Base-by-base conservation (phyloP, 2,329 filamentous ascomycete species). In the Beauveria brongniartii region DNA sequence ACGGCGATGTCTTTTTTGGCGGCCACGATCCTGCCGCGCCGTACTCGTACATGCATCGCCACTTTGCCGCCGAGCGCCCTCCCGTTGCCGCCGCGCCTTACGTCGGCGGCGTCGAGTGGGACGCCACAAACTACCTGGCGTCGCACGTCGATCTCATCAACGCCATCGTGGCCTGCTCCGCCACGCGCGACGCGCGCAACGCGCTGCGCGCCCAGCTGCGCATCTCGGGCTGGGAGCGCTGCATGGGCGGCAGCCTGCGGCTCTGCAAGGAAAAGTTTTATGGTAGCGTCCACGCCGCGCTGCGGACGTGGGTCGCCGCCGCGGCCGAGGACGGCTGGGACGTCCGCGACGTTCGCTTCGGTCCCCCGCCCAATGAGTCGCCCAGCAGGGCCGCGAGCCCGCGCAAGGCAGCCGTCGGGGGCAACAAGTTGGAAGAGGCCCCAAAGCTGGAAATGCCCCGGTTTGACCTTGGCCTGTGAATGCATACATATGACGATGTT, bases 251-350 rank as follows among this genome's bases (percentile, higher is more conserved):
- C 24, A 93, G 87, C 62, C 78, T 97, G 64, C 86, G 94, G 5
- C 88, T 93, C 18, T 97, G 93, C 79, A 99, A 97, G 73, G 92
- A 97, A 74, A 97, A 97, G 73, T 96, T 97, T 72, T 97, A 99
- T 71, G 89, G 90, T 2, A 86, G 89, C 54, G 90, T 99, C 4
- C 94, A 99, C 71, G 91, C 93, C 67, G 91, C 88, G 2, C 79
- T 97, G 64, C 86, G 89, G 59, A 92, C 90, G 7, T 99, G 93
- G 92, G 89, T 97, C 20, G 88, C 87, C 0, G 94, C 93, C 0
- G 92, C 91, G 0, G 81, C 80, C 30, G 92, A 92, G 63, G 94
- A 99, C 73, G 90, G 85, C 51, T 99, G 94, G 93, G 85, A 91
- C 55, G 88, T 92, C 48, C 82, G 82, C 57, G 86, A 89, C 68